Conservation (phyloP, 345 rosid genomes). For the Citrus trifoliata region DNA sequence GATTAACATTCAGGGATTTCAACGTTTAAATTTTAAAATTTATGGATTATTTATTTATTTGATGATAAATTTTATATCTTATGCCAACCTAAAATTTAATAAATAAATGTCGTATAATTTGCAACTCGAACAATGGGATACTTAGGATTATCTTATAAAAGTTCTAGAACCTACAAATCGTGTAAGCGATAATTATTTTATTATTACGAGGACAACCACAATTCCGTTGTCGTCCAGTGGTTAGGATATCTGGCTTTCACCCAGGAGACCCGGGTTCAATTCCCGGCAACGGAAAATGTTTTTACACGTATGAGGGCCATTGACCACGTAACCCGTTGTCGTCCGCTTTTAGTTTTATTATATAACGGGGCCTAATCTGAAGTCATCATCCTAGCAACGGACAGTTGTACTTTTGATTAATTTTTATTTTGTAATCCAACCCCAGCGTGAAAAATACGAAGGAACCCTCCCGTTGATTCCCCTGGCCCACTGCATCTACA, state of each 20-base stretch:
- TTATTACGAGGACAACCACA: accelerated
- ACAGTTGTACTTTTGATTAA: not conserved
- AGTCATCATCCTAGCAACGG: too few species aligned
- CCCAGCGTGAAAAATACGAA: not conserved
- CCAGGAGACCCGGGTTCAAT: slow-evolving; percentile 75
- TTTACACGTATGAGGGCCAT: too few species aligned
- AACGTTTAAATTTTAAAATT: too few species aligned
- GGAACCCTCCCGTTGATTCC: not conserved
- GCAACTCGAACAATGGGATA: too few species aligned
- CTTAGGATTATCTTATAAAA: too few species aligned
- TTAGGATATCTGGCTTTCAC: slow-evolving; percentile 93
- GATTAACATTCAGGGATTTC: too few species aligned
- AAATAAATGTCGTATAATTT: too few species aligned
- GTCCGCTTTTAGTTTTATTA: too few species aligned
- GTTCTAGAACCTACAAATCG: accelerated
- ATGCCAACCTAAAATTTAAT: too few species aligned
- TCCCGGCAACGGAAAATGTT: slow-evolving; percentile 48
- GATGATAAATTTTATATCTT: accelerated
- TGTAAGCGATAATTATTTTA: accelerated
- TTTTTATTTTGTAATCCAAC: not conserved
- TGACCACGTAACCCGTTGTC: too few species aligned
- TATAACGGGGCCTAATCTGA: too few species aligned
- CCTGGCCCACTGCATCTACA: not conserved
- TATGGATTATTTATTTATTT: too few species aligned
- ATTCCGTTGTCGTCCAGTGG: slow-evolving; percentile 91